Conservation (phyloP, 2,329 filamentous ascomycete genomes). For the Ceratocystis eucalypticola region DNA sequence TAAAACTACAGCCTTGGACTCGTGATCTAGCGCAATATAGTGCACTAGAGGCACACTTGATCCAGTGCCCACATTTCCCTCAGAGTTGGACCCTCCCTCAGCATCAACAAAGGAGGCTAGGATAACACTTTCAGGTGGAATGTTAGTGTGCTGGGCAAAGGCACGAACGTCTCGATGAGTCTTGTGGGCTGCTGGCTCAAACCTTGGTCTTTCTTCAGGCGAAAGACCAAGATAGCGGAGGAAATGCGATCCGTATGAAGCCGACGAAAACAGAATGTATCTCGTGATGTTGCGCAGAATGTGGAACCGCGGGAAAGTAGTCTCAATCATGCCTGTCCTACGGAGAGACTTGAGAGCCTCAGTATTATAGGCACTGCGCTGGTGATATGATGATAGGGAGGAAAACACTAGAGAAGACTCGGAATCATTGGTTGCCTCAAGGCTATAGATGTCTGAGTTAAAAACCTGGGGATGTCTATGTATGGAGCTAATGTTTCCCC, state of each 20-base stretch:
- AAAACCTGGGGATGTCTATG: constrained; percentile 17
- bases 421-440: constrained; percentile 40
- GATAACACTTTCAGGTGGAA: constrained; percentile 44
- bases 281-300: constrained; percentile 48
- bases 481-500: constrained; percentile 1
- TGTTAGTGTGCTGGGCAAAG: constrained; percentile 49
- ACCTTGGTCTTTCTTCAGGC: constrained; percentile 31
- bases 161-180: constrained; percentile 48
- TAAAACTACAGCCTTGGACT: constrained; percentile 58
- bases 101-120: constrained; percentile 59
- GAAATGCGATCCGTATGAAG: constrained; percentile 51
- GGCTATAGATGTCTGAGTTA: constrained; percentile 46
- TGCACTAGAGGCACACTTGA: constrained; percentile 50
- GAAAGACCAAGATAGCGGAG: constrained; percentile 49
- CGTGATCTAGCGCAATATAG: constrained; percentile 58
- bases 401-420: constrained; percentile 41
- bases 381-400: constrained; percentile 29
- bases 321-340: constrained; percentile 40
- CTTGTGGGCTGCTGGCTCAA: constrained; percentile 30
- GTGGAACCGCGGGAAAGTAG: constrained; percentile 46
- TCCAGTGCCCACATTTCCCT: constrained; percentile 50
- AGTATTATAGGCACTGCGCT: constrained; percentile 36
- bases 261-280: constrained; percentile 54
- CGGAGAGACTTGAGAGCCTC: constrained; percentile 37
- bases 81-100: constrained; percentile 51